Evolutionary conservation across 371 early-diverging fungal species (phyloP), one percentile per base, ranked within the genome.

Genomic region (Sporodiniella umbellata): DNA sequence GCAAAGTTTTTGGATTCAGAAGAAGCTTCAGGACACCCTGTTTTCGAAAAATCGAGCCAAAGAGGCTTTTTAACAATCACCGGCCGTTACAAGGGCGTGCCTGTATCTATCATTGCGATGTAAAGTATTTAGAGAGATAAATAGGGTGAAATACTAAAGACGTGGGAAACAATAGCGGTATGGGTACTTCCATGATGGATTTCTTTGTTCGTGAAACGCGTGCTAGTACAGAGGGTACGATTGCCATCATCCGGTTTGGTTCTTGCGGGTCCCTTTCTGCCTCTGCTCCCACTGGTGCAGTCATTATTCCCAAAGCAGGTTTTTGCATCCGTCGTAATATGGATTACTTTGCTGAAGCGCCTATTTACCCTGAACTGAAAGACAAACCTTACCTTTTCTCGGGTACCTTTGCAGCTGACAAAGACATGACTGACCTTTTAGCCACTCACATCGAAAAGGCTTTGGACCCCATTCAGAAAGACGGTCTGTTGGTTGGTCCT

Each of bases 41-140:
- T 80, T 1, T 85, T 88, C 49, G 59, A 70, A 30, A 70, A 80
- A 52, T 51, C 66, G 8, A 92, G 91, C 23, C 87, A 88, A 51
- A 82, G 96, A 43, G 94, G 93, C 1, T 95, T 95, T 60, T 57
- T 86, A n/a, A 95, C 95, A 1, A 87, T 94, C 62, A 97, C 98
- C 11, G 96, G 96, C 22, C 60, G 83, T 10, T 96, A 87, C 75
- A 77, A 83, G 49, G 83, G 85, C 17, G 78, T 85, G 0, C 92
- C 92, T 10, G 82, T 97, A 3, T 76, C 84, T 26, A 89, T 97
- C 39, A 82, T 95, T 49, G 93, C 95, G 30, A 97, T 95, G 77
- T 76, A n/a, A 68, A 66, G 68, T 51, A 23, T 39, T 22, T 66
- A 18, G 8, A 7, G 21, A 28, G 7, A 28, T 28, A 21, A 7